Evolutionary conservation across 148 eudicot genomes (phyloP).

Genomic region (Fagopyrum esculentum): DNA sequence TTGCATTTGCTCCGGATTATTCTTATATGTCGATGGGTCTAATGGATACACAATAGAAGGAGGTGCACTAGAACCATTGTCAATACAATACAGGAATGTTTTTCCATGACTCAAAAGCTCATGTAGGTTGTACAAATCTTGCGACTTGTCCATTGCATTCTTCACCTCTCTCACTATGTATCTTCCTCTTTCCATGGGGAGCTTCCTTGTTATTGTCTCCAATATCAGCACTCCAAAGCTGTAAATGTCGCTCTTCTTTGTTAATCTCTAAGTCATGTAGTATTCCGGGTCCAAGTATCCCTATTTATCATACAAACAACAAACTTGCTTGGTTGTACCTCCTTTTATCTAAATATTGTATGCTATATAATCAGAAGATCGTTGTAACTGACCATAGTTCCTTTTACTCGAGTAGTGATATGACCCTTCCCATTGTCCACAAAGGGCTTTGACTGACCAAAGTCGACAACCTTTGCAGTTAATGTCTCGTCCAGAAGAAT

Average conservation of each 20-base stretch:
- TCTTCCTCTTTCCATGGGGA: constrained; percentile 82
- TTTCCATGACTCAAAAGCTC: constrained; percentile 14
- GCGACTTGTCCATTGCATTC: constrained; percentile 34
- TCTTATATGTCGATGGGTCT: too few relatives aligned
- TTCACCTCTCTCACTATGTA: constrained; percentile 74
- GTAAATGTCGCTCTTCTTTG: constrained; percentile 90
- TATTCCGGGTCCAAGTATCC: constrained; percentile 97
- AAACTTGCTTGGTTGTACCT: background rate
- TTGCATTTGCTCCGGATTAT: too few relatives aligned
- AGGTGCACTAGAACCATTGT: too few relatives aligned
- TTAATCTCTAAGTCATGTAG: constrained; percentile 87
- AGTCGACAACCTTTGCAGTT: constrained; percentile 91
- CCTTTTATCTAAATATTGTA: background rate
- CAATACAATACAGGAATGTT: too few relatives aligned
- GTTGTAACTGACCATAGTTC: constrained; percentile 60
- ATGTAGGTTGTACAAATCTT: constrained; percentile 31
- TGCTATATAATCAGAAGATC: background rate
- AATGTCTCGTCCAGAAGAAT: constrained; percentile 76
- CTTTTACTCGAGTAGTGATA: constrained; percentile 93
- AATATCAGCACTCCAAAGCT: constrained; percentile 92
- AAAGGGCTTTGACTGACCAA: constrained; percentile 82
- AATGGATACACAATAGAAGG: too few relatives aligned
- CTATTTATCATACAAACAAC: constrained; percentile 30
- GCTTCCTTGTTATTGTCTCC: constrained; percentile 64
- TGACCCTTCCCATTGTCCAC: constrained; percentile 65